Percentiles rank a stretch among this genome's conserved stretches.
Conservation (phyloP, 805 yeast species). For the Komagataella pseudopastoris region DNA sequence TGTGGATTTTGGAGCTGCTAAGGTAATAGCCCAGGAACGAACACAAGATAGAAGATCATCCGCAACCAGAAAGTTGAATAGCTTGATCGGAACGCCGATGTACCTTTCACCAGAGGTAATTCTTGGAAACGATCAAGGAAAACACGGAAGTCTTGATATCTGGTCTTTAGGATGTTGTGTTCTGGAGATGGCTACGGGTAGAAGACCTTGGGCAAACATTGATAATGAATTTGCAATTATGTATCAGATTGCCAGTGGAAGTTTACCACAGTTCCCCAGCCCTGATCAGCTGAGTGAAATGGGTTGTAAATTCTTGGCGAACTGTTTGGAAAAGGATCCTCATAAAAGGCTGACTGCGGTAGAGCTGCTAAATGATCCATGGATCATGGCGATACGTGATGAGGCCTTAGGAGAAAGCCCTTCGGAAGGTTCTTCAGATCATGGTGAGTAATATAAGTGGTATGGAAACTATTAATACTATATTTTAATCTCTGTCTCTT, state of each 20-base stretch:
- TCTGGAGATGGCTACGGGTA: conserved; percentile 91
- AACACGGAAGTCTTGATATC: conserved; percentile 64
- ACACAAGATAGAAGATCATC: conserved; percentile 12
- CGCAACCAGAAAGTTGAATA: conserved; percentile 19
- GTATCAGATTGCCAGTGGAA: conserved; percentile 97
- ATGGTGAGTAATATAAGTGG: conserved; percentile 1
- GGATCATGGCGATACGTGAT: conserved; percentile 66
- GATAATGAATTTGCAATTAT: conserved; percentile 98
- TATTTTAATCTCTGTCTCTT: conserved; percentile 43
- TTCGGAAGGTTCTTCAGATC: conserved; percentile 2
- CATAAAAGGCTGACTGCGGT: conserved; percentile 68
- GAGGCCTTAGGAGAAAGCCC: conserved; percentile 34
- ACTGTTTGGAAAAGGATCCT: conserved; percentile 78
- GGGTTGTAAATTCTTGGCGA: conserved; percentile 59
- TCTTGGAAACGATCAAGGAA: conserved; percentile 54
- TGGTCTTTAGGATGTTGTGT: conserved; percentile 98
- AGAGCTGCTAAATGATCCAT: conserved; percentile 77
- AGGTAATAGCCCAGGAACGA: conserved; percentile 61
- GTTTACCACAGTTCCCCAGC: conserved; percentile 73
- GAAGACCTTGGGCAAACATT: conserved; percentile 90
- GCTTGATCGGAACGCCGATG: conserved; percentile 93
- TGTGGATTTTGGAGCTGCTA: conserved; percentile 97
- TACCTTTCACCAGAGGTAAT: conserved; percentile 98
- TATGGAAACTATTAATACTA: conserved; percentile 6
- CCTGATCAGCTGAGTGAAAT: conserved; percentile 62